Percentiles rank a stretch among this genome's conserved stretches.
phyloP scores from a whole-genome alignment of 441 rosid genomes.

The Mallotus repandus region DNA sequence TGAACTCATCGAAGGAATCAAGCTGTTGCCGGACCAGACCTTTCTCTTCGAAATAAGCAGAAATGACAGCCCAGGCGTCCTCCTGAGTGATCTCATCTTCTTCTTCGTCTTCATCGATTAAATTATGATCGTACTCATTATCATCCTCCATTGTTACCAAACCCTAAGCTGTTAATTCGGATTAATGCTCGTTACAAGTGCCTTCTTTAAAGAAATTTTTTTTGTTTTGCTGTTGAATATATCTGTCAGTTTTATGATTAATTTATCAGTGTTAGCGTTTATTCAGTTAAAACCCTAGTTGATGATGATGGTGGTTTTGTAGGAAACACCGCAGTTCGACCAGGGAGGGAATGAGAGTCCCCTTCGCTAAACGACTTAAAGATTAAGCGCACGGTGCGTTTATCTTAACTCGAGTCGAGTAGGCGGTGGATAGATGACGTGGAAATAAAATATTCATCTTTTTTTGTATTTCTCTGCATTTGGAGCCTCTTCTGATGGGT shows the following conservation, averaged over 20 bases:
- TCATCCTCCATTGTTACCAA: conserved; percentile 50
- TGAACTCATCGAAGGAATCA: conserved; percentile 94
- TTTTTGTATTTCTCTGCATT: too few relatives aligned
- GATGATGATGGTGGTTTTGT: too few relatives aligned
- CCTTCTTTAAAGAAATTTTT: too few relatives aligned
- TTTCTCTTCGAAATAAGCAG: conserved; percentile 94
- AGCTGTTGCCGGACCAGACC: conserved; percentile 95
- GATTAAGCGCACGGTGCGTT: too few relatives aligned
- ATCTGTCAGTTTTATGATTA: neutral
- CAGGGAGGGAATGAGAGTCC: too few relatives aligned
- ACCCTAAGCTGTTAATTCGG: neutral
- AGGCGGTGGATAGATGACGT: too few relatives aligned
- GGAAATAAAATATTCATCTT: too few relatives aligned
- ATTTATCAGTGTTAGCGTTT: neutral
- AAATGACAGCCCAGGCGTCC: conserved; percentile 93
- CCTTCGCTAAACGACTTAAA: too few relatives aligned
- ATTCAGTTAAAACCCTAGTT: conserved; percentile 8
- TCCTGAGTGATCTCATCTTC: conserved; percentile 89
- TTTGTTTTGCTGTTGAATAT: neutral
- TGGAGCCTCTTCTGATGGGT: too few relatives aligned
- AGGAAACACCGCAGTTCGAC: too few relatives aligned
- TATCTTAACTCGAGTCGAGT: too few relatives aligned
- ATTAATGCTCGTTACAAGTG: neutral
- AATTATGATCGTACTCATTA: conserved; percentile 51
- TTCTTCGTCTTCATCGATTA: conserved; percentile 38